Conservation (phyloP, 108 stramenopile genomes). For the Epithemia pelagica region DNA sequence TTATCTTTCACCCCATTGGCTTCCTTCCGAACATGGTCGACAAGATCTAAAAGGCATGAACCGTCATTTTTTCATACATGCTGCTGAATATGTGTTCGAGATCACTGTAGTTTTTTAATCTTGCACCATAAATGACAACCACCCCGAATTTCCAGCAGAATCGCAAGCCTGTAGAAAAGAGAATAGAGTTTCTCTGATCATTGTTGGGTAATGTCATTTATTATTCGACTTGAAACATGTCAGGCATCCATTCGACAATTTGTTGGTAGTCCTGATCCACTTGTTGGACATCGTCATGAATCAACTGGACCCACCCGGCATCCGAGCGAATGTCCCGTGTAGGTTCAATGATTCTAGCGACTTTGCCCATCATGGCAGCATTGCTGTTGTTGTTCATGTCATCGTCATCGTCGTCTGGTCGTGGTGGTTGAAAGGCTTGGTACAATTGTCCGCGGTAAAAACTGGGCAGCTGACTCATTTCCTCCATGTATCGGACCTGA, state of each 20-base stretch:
- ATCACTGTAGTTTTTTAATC: too few species aligned
- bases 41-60: too few species aligned
- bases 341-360: slow-evolving; percentile 42
- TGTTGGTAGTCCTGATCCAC: slow-evolving; percentile 62
- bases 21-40: too few species aligned
- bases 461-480: slow-evolving; percentile 62
- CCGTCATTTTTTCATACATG: too few species aligned
- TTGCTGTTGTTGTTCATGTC: neutral
- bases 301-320: slow-evolving; percentile 78
- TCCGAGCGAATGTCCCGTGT: slow-evolving; percentile 70
- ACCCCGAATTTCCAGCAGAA: too few species aligned
- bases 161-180: too few species aligned
- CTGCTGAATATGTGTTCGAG: too few species aligned
- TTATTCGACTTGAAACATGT: slow-evolving; percentile 35
- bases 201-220: too few species aligned
- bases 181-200: too few species aligned
- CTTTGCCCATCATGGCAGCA: neutral
- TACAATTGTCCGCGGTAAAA: slow-evolving; percentile 69
- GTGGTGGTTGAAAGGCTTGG: slow-evolving; percentile 39
- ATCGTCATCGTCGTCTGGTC: neutral
- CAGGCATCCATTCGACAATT: slow-evolving; percentile 69
- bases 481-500: slow-evolving; percentile 41
- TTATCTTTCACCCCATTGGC: too few species aligned
- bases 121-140: too few species aligned
- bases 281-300: slow-evolving; percentile 55